Percentiles rank a stretch among this genome's conserved stretches.
phyloP scores from a whole-genome alignment of 1,284 basidiomycete genomes.

The Rhodotorula sp. region DNA sequence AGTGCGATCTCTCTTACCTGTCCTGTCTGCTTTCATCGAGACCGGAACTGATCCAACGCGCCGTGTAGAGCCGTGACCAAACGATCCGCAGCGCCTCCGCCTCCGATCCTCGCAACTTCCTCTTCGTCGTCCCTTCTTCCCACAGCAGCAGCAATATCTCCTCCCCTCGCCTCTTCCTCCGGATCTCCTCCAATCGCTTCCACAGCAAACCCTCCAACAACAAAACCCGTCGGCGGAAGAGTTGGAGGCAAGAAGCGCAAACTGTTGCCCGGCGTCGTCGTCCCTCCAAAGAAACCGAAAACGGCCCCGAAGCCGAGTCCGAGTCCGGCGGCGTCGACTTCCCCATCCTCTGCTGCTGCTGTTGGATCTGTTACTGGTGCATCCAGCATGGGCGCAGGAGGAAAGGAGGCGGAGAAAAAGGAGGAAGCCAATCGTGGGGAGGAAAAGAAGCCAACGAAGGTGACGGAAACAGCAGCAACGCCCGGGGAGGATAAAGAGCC shows the following conservation, averaged over 20 bases:
- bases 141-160: conserved; percentile 2
- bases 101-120: neutral
- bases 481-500: too few relatives aligned
- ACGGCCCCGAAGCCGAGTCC: neutral
- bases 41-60: too few relatives aligned
- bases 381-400: too few relatives aligned
- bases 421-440: too few relatives aligned
- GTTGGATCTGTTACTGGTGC: too few relatives aligned
- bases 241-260: conserved; percentile 1
- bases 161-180: conserved; percentile 1
- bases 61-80: conserved; percentile 18
- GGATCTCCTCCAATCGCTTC: neutral
- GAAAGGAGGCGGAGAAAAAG: too few relatives aligned
- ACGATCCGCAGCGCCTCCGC: conserved; percentile 8
- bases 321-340: too few relatives aligned
- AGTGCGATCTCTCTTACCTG: conserved; percentile 54
- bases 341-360: too few relatives aligned
- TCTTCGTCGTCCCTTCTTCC: conserved; percentile 1
- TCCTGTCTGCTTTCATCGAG: too few relatives aligned
- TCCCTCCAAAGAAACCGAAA: neutral
- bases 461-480: too few relatives aligned
- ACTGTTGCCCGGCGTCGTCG: conserved; percentile 1
- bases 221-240: neutral
- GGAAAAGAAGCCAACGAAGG: too few relatives aligned
- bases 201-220: neutral